Conservation (phyloP, 805 yeast species). For the Middelhovenomyces tepae region DNA sequence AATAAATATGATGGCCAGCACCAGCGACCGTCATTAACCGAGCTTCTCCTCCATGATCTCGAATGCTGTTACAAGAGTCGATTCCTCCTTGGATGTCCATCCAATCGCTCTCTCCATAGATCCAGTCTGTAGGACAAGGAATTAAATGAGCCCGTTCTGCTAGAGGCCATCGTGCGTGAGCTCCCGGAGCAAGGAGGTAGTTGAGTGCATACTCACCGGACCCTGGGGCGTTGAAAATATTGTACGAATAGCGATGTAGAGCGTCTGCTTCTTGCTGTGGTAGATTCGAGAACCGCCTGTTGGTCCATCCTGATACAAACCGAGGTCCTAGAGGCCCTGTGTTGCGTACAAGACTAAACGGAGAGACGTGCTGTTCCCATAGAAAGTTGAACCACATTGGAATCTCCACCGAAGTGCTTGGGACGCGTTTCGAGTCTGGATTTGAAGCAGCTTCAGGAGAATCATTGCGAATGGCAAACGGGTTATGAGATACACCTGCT, state of each 20-base stretch:
- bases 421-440: conserved; percentile 3
- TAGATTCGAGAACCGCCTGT: conserved; percentile 64
- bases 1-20: conserved; percentile 68
- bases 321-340: conserved; percentile 79
- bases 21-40: conserved; percentile 32
- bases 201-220: conserved; percentile 91
- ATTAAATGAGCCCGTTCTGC: conserved; percentile 39
- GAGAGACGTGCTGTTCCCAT: conserved; percentile 85
- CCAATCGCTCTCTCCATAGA: conserved; percentile 78
- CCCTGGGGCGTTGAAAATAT: conserved; percentile 77
- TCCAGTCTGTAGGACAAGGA: conserved; percentile 63
- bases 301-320: conserved; percentile 83
- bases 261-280: conserved; percentile 36
- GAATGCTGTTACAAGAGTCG: conserved; percentile 26
- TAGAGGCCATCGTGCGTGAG: conserved; percentile 73
- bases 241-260: conserved; percentile 73
- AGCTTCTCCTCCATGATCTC: conserved; percentile 20
- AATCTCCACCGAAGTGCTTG: conserved; percentile 30
- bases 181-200: conserved; percentile 83
- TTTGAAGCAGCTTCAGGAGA: conserved; percentile 14
- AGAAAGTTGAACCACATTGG: conserved; percentile 72
- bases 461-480: conserved; percentile 32
- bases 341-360: conserved; percentile 69
- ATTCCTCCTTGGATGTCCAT: conserved; percentile 40
- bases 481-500: conserved; percentile 75